Conservation (phyloP, 108 stramenopile genomes). For the Skeletonema menzelii region DNA sequence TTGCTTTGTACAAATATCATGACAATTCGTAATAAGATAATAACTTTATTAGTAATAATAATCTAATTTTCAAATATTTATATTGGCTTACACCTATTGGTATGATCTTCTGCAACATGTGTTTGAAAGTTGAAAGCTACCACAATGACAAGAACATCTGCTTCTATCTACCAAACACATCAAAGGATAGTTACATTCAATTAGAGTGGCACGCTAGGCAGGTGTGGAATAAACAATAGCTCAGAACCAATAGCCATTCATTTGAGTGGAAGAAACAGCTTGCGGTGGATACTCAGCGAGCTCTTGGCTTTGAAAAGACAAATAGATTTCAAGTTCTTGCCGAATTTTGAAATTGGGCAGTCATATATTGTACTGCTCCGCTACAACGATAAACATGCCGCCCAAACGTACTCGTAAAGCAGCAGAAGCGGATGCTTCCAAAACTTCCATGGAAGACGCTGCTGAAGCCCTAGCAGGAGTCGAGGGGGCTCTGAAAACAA, state of each 20-base stretch:
- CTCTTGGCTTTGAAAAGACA: not conserved
- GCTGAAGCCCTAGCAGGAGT: conserved; percentile 38
- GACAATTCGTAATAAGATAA: too few species aligned
- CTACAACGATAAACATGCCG: conserved; percentile 1
- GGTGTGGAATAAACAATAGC: not conserved
- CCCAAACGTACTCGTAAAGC: conserved; percentile 19
- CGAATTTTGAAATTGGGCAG: not conserved
- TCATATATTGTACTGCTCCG: not conserved
- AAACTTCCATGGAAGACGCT: conserved; percentile 31
- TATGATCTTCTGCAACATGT: not conserved
- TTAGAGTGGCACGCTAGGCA: not conserved
- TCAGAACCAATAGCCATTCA: not conserved
- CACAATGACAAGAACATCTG: not conserved
- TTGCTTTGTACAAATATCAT: too few species aligned
- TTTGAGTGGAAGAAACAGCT: not conserved
- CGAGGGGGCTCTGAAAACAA: conserved; percentile 28
- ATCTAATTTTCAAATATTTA: too few species aligned
- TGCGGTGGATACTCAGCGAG: not conserved
- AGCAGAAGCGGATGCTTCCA: not conserved
- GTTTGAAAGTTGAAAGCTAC: not conserved
- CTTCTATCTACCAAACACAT: not conserved
- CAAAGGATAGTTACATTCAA: not conserved
- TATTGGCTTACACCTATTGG: not conserved
- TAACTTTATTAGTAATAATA: too few species aligned
- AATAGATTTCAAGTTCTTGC: not conserved